Conservation (phyloP, 1,139 yeast genomes). For the Pneumocystis oryctolagi region DNA sequence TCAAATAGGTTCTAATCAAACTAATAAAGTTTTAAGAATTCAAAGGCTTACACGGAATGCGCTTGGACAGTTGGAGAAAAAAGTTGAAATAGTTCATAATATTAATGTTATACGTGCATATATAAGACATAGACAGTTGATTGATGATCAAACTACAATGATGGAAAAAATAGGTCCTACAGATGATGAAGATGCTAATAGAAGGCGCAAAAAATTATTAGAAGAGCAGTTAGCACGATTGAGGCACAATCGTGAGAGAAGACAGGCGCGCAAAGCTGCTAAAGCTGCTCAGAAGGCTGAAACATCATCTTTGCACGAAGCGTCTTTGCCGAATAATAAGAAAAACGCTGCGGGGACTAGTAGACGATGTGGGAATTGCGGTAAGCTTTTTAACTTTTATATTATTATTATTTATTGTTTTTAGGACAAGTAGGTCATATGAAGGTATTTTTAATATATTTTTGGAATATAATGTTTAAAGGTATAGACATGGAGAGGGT, state of each 20-base stretch:
- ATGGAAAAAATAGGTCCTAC: constrained; percentile 58
- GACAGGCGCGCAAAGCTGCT: constrained; percentile 41
- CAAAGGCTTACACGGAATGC: constrained; percentile 70
- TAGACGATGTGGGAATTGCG: constrained; percentile 21
- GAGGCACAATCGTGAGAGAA: constrained; percentile 56
- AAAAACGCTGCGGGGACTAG: constrained; percentile 48
- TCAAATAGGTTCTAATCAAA: constrained; percentile 19
- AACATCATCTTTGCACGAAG: constrained; percentile 19
- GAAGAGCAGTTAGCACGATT: constrained; percentile 75
- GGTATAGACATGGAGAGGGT: not conserved
- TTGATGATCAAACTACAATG: constrained; percentile 41
- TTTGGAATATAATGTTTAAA: not conserved
- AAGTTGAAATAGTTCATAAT: constrained; percentile 63
- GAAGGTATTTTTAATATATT: constrained; percentile 23
- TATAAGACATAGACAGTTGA: constrained; percentile 57
- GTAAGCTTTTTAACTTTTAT: constrained; percentile 23
- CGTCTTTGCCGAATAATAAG: constrained; percentile 23
- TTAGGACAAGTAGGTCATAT: constrained; percentile 95
- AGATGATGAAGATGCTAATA: constrained; percentile 72
- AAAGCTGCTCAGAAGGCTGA: constrained; percentile 22
- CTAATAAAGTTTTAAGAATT: constrained; percentile 45
- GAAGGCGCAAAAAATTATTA: constrained; percentile 59
- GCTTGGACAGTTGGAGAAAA: constrained; percentile 74
- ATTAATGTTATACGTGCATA: constrained; percentile 81
- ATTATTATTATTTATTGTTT: constrained; percentile 77